phyloP scores from a whole-genome alignment of 2,329 filamentous ascomycete genomes.

The Aspergillus tamarii region DNA sequence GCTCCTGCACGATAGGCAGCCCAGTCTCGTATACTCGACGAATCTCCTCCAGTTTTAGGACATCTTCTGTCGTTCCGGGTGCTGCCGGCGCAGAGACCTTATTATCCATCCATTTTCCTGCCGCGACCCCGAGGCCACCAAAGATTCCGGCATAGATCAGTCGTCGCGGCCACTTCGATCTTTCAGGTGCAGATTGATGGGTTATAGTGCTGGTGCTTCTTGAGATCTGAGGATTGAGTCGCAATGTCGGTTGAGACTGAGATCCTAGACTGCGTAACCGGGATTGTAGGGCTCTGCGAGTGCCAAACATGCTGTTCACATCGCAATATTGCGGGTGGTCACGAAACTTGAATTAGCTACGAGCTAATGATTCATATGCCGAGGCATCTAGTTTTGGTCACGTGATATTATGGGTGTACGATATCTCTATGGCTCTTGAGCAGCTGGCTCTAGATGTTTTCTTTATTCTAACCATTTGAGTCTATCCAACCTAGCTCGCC shows the following conservation, averaged over 20 bases:
- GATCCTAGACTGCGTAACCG: conserved; percentile 19
- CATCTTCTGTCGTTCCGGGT: conserved; percentile 42
- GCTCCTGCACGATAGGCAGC: conserved; percentile 40
- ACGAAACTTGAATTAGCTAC: too few relatives aligned
- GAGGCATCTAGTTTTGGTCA: neutral
- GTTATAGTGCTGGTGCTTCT: conserved; percentile 28
- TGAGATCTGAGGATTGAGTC: conserved; percentile 9
- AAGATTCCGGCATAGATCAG: conserved; percentile 40
- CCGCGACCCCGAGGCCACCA: conserved; percentile 33
- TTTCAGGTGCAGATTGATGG: conserved; percentile 19
- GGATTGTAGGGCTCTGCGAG: conserved; percentile 28
- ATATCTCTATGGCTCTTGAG: neutral
- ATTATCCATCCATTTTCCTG: conserved; percentile 29
- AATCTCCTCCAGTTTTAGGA: conserved; percentile 32
- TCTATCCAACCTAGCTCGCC: neutral
- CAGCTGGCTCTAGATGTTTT: neutral
- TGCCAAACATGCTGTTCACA: conserved; percentile 34
- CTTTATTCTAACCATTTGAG: neutral
- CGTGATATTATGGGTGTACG: neutral
- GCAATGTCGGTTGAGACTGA: conserved; percentile 11
- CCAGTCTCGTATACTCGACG: conserved; percentile 34
- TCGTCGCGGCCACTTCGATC: conserved; percentile 40
- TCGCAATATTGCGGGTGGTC: conserved; percentile 12
- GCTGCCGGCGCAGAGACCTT: conserved; percentile 29
- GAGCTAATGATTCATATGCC: neutral